A percentile compares a stretch with the other conserved stretches of the same genome.
Conservation (phyloP, 257 asterid species). For the Solanum clarkiae region DNA sequence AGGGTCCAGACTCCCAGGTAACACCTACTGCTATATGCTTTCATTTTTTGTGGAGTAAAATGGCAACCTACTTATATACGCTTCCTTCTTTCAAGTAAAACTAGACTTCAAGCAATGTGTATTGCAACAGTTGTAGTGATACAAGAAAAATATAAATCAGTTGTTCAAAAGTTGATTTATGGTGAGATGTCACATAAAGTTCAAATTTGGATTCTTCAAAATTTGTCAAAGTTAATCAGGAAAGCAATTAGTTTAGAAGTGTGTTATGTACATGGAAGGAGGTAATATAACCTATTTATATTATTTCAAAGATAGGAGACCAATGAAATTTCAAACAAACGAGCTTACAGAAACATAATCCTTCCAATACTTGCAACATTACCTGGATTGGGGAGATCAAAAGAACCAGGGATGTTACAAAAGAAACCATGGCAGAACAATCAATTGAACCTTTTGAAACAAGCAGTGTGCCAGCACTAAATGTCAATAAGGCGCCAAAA, state of each 20-base stretch:
- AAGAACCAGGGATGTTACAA: constrained; percentile 66
- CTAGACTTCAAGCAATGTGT: neutral
- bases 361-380: neutral
- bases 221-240: neutral
- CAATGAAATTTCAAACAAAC: neutral
- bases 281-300: neutral
- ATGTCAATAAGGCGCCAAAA: constrained; percentile 43
- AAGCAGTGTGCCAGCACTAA: constrained; percentile 43
- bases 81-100: neutral
- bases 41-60: neutral
- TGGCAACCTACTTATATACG: neutral
- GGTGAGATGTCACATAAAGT: neutral
- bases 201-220: neutral
- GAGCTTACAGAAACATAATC: neutral
- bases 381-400: constrained; percentile 90
- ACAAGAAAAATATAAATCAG: neutral
- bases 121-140: neutral
- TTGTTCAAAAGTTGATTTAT: neutral
- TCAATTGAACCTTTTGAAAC: constrained; percentile 54
- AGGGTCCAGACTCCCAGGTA: neutral
- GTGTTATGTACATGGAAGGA: neutral
- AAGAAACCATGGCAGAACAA: constrained; percentile 47
- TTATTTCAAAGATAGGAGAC: neutral
- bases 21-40: neutral
- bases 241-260: neutral